Percentiles rank a stretch among this genome's conserved stretches.
Conservation (phyloP, 225 moss, liverwort and hornwort genomes). For the Pleurozium schreberi region DNA sequence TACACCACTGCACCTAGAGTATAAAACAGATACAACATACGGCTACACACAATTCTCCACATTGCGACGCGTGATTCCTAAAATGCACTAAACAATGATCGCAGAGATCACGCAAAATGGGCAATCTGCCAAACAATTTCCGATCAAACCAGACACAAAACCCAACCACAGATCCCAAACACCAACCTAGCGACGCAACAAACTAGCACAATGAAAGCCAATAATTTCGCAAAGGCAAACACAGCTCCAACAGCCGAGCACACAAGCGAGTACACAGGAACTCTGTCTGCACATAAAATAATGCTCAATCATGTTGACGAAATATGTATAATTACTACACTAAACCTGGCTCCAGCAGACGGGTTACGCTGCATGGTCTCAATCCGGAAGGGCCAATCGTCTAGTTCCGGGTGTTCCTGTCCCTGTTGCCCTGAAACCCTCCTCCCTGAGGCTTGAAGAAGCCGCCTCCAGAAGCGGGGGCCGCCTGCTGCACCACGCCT, state of each 20-base stretch:
- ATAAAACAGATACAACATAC: neutral
- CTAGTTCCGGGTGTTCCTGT: neutral
- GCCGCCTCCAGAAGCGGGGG: neutral
- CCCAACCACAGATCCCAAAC: neutral
- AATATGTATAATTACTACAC: neutral
- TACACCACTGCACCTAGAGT: neutral
- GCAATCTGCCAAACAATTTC: neutral
- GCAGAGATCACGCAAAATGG: neutral
- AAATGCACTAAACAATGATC: neutral
- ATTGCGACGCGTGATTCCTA: neutral
- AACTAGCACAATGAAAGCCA: neutral
- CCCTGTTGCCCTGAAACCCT: slow-evolving; percentile 12
- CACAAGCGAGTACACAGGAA: neutral
- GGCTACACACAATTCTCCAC: neutral
- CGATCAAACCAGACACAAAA: neutral
- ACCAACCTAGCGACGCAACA: neutral
- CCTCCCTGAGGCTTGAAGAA: slow-evolving; percentile 6
- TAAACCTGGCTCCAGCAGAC: neutral
- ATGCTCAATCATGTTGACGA: neutral
- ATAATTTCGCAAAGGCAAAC: neutral
- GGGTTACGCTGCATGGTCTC: neutral
- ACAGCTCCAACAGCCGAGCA: neutral
- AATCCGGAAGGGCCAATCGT: neutral
- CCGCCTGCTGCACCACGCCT: slow-evolving; percentile 13
- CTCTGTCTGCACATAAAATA: neutral